A percentile compares a stretch with the other conserved stretches of the same genome.
Conservation (phyloP, 306 rosid species). For the Hippophae rhamnoides region DNA sequence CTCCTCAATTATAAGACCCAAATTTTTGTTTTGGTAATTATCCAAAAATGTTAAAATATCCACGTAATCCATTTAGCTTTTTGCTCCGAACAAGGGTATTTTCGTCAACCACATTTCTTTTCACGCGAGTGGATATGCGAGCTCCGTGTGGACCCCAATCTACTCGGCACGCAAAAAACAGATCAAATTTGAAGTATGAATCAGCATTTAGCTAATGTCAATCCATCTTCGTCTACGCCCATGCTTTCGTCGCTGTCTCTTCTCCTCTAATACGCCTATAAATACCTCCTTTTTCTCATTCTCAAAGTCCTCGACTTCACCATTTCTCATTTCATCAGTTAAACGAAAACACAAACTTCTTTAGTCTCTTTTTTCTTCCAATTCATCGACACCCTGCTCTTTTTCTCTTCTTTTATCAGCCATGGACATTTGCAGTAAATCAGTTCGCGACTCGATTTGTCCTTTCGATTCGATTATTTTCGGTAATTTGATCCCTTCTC, state of each 20-base stretch:
- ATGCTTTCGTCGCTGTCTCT: neutral
- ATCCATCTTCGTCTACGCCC: neutral
- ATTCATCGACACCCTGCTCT: neutral
- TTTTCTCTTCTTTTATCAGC: neutral
- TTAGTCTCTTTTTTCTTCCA: neutral
- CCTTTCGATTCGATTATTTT: conserved; percentile 46
- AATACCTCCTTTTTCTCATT: neutral
- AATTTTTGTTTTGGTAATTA: no score
- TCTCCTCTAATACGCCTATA: conserved; percentile 1
- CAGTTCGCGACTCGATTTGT: conserved; percentile 6
- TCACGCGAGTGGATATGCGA: neutral
- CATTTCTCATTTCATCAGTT: neutral
- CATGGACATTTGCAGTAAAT: conserved; percentile 33
- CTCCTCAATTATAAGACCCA: no score
- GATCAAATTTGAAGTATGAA: neutral
- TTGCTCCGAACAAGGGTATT: neutral
- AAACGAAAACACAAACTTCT: neutral
- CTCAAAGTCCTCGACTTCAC: neutral
- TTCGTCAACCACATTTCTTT: neutral
- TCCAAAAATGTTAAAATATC: no score
- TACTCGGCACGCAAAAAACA: neutral
- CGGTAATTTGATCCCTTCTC: conserved; percentile 21
- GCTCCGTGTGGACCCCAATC: neutral
- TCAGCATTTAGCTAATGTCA: conserved; percentile 1
- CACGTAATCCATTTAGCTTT: no score